Evolutionary conservation across 495 filamentous ascomycete genomes (phyloP).

Genomic region (Margaritispora aquatica): DNA sequence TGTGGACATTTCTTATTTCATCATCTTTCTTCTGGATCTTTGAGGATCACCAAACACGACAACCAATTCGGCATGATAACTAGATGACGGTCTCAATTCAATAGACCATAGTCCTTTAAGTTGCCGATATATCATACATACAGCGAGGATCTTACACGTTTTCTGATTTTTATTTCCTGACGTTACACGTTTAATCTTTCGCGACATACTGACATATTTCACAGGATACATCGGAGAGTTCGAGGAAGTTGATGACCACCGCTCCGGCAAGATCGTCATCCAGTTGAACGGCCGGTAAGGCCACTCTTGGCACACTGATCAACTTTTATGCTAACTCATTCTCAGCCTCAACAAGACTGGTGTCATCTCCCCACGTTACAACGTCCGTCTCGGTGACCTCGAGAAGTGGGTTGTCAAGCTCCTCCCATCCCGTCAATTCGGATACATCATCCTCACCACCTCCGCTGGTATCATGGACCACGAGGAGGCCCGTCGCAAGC

Average conservation of each 20-base stretch:
- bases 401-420: slow-evolving; percentile 99
- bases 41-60: too few species aligned
- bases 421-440: slow-evolving; percentile 97
- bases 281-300: slow-evolving; percentile 77
- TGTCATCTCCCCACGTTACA: slow-evolving; percentile 98
- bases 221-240: slow-evolving; percentile 99
- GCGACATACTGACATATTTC: slow-evolving; percentile 67
- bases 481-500: slow-evolving; percentile 97
- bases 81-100: slow-evolving; percentile 79
- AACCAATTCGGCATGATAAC: slow-evolving; percentile 90
- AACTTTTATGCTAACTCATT: neutral
- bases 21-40: slow-evolving; percentile 7
- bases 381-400: slow-evolving; percentile 92
- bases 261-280: slow-evolving; percentile 96
- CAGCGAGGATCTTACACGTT: slow-evolving; percentile 94
- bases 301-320: slow-evolving; percentile 1
- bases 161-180: slow-evolving; percentile 60
- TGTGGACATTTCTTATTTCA: slow-evolving; percentile 32
- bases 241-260: slow-evolving; percentile 99
- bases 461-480: slow-evolving; percentile 99
- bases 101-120: slow-evolving; percentile 98
- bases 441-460: slow-evolving; percentile 97
- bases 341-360: slow-evolving; percentile 92
- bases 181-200: slow-evolving; percentile 83
- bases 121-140: slow-evolving; percentile 77